These are phyloP conservation scores for Physcomitrium patens DNA, from an alignment of 225 moss, liverwort and hornwort genomes.

Conservation along the genomic window DNA sequence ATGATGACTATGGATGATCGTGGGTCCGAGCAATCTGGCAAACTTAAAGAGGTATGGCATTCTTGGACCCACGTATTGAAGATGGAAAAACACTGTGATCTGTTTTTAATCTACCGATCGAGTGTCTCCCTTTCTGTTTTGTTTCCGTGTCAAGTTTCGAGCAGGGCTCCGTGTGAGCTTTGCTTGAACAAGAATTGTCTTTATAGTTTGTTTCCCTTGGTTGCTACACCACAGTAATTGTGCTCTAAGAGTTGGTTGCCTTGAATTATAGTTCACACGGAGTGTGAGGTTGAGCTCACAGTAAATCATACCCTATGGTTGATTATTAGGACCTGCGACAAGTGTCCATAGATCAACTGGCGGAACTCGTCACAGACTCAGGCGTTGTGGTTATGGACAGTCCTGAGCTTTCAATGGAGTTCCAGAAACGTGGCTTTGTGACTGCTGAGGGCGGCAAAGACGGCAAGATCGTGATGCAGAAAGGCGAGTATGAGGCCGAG, in stretches of 20 bases:
- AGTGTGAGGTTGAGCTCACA: background rate
- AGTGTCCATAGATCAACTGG: conserved; percentile 46
- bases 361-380: conserved; percentile 43
- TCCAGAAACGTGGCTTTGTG: conserved; percentile 40
- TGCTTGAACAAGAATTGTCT: background rate
- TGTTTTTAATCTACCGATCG: background rate
- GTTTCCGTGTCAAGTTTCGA: too few relatives aligned
- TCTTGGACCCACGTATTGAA: background rate
- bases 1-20: conserved; percentile 29
- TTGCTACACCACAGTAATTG: too few relatives aligned
- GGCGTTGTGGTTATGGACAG: conserved; percentile 41
- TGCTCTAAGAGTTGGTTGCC: background rate
- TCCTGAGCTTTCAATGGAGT: conserved; percentile 32
- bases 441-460: conserved; percentile 11
- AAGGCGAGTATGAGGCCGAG: conserved; percentile 34
- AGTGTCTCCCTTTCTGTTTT: background rate
- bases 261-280: background rate
- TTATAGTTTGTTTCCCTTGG: too few relatives aligned
- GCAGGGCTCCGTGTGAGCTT: background rate
- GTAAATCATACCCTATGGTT: background rate
- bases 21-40: conserved; percentile 14
- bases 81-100: background rate
- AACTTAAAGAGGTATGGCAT: conserved; percentile 32
- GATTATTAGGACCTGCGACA: conserved; percentile 34
- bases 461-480: conserved; percentile 40